Evolutionary conservation across 129 eudicot species (phyloP).

Genomic region (Logfia minima): DNA sequence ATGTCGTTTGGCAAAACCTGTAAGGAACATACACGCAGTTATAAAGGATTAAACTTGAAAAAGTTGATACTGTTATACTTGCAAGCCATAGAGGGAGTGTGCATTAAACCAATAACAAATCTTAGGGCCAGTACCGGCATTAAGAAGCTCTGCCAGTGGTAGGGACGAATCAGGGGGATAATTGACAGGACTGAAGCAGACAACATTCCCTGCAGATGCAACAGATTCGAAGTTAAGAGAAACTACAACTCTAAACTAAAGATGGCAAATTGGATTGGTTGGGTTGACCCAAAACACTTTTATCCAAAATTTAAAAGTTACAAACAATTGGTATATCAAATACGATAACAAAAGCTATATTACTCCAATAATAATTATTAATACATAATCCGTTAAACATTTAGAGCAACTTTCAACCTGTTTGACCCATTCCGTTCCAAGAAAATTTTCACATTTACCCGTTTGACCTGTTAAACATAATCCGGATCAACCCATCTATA

Average conservation of each 20-base stretch:
- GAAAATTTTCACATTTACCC: not conserved
- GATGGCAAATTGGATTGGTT: not conserved
- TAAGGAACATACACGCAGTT: conserved; percentile 16
- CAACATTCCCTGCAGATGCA: conserved; percentile 71
- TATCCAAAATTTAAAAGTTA: not conserved
- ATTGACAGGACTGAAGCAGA: conserved; percentile 82
- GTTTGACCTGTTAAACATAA: not conserved
- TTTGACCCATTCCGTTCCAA: not conserved
- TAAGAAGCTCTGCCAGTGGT: conserved; percentile 95
- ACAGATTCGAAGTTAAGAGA: conserved; percentile 1
- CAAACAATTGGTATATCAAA: not conserved
- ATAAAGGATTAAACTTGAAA: conserved; percentile 1
- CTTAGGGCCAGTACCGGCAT: conserved; percentile 72
- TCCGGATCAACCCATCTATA: not conserved
- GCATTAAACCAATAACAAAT: conserved; percentile 5
- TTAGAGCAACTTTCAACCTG: not conserved
- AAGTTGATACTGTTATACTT: not conserved
- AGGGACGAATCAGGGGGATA: conserved; percentile 95
- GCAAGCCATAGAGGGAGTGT: not conserved
- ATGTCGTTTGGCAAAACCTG: conserved; percentile 98
- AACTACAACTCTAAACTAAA: not conserved
- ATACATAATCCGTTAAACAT: not conserved
- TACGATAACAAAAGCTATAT: no score
- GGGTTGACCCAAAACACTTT: not conserved
- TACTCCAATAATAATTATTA: no score